phyloP scores from a whole-genome alignment of 2,329 filamentous ascomycete genomes.

The Cytospora piceae region DNA sequence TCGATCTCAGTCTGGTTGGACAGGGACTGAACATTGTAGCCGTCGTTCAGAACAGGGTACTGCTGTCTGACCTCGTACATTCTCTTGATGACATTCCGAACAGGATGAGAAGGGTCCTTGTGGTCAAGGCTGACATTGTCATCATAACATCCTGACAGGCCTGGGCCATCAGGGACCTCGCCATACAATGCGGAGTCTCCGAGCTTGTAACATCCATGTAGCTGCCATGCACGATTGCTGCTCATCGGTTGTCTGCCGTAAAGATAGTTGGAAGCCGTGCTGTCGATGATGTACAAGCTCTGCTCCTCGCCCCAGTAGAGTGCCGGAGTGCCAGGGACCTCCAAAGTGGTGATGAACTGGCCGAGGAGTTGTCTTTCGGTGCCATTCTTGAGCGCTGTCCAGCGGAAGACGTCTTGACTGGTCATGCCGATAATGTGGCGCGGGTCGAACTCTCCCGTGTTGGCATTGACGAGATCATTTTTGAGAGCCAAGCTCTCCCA shows the following conservation, averaged over 20 bases:
- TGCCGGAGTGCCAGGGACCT: slow-evolving; percentile 63
- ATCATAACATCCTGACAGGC: slow-evolving; percentile 57
- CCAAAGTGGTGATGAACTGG: slow-evolving; percentile 60
- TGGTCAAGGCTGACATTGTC: slow-evolving; percentile 61
- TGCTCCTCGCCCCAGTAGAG: slow-evolving; percentile 68
- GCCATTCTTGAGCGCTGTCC: slow-evolving; percentile 62
- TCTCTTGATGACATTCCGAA: slow-evolving; percentile 62
- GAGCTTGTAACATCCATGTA: slow-evolving; percentile 64
- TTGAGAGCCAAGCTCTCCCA: slow-evolving; percentile 60
- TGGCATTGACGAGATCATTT: slow-evolving; percentile 60
- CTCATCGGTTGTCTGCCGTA: slow-evolving; percentile 63
- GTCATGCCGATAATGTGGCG: slow-evolving; percentile 65
- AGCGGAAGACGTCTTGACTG: slow-evolving; percentile 68
- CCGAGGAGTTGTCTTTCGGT: slow-evolving; percentile 59
- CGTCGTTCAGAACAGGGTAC: slow-evolving; percentile 62
- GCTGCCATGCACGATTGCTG: slow-evolving; percentile 63
- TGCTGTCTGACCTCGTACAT: slow-evolving; percentile 63
- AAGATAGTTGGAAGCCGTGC: slow-evolving; percentile 64
- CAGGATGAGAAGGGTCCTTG: slow-evolving; percentile 61
- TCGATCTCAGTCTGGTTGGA: slow-evolving; percentile 52
- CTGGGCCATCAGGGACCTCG: slow-evolving; percentile 57
- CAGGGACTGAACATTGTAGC: slow-evolving; percentile 57
- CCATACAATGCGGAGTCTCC: slow-evolving; percentile 55
- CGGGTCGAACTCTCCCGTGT: slow-evolving; percentile 63
- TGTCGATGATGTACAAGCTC: slow-evolving; percentile 63